Conservation (phyloP, 176 grass and related monocot genomes). For the Zoysia pacifica region DNA sequence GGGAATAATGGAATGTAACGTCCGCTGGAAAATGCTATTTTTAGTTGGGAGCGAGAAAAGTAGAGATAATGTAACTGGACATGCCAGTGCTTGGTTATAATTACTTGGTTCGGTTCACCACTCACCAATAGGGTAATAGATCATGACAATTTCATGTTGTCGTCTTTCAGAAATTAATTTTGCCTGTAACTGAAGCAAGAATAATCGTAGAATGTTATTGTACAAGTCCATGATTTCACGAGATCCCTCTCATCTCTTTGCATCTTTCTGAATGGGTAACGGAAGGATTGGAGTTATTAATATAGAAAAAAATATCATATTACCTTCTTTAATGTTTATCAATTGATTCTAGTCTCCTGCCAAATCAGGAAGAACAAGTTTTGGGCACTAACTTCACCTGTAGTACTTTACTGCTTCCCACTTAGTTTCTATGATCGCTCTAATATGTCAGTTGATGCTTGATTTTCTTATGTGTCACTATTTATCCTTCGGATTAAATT, state of each 20-base stretch:
- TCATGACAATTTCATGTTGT: conserved; percentile 16
- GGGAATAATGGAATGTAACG: background rate
- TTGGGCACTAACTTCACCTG: background rate
- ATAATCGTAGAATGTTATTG: background rate
- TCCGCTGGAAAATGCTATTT: background rate
- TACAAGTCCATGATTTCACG: no score
- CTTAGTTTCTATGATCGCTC: background rate
- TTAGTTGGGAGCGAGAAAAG: background rate
- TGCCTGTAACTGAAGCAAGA: background rate
- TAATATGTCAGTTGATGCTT: conserved; percentile 11
- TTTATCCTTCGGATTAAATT: conserved; percentile 8
- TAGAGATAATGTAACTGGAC: background rate
- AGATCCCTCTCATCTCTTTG: no score
- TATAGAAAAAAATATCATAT: no score
- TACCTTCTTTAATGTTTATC: conserved; percentile 6
- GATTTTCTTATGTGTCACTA: conserved; percentile 17
- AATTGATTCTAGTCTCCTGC: background rate
- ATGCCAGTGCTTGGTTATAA: background rate
- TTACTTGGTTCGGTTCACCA: conserved; percentile 10
- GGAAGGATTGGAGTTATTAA: background rate
- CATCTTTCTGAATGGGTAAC: no score
- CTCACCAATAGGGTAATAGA: conserved; percentile 10
- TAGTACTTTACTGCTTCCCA: background rate
- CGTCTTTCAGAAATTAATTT: conserved; percentile 7
- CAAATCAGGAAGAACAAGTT: conserved; percentile 16